Conservation (phyloP, 768 basidiomycete genomes). For the Boletus rubroflammeus region DNA sequence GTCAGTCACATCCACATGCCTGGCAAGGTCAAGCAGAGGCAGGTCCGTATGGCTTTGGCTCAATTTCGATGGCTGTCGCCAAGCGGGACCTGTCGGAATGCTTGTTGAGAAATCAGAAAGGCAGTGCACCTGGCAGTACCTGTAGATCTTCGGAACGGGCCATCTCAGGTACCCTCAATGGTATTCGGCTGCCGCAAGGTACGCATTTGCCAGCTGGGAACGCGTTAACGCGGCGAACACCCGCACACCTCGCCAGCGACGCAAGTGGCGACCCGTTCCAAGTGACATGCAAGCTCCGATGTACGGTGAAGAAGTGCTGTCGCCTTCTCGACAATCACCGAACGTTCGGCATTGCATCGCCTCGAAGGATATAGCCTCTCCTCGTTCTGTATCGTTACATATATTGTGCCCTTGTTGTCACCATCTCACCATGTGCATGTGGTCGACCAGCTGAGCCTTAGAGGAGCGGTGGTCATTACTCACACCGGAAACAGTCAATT, state of each 20-base stretch:
- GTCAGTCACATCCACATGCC: not conserved
- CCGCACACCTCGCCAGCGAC: not conserved
- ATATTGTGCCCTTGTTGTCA: not conserved
- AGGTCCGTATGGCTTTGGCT: not conserved
- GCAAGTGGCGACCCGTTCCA: not conserved
- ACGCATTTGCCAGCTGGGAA: not conserved
- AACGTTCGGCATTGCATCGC: not conserved
- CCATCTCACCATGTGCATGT: not conserved
- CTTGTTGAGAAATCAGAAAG: conserved; percentile 10
- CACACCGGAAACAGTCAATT: not conserved
- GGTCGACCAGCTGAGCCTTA: not conserved
- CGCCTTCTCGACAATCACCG: conserved; percentile 18
- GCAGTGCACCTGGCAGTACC: conserved; percentile 15
- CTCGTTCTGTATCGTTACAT: not conserved
- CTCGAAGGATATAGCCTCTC: conserved; percentile 9
- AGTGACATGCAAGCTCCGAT: not conserved
- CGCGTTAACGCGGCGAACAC: too few relatives aligned
- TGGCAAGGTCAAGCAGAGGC: not conserved
- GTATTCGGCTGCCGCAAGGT: not conserved
- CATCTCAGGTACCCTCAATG: not conserved
- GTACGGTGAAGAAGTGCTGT: not conserved
- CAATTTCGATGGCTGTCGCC: not conserved
- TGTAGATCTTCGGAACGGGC: conserved; percentile 13
- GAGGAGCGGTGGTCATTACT: not conserved
- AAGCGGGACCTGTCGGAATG: conserved; percentile 7